Base-by-base conservation (phyloP, 2,329 filamentous ascomycete species). In the Dryadomyces quercus-mongolicae region DNA sequence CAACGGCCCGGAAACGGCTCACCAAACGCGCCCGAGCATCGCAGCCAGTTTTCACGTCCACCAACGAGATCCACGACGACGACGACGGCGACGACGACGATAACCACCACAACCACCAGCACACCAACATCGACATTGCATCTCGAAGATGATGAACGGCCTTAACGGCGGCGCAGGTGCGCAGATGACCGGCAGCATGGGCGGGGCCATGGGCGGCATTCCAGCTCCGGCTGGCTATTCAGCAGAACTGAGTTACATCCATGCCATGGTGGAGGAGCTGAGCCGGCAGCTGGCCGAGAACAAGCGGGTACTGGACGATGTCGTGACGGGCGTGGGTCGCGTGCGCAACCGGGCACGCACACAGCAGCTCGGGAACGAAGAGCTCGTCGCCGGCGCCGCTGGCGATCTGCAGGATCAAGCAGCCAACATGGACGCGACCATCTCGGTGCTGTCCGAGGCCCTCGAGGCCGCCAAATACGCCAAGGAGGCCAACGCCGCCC, bases 191-290 rank as follows among this genome's bases (percentile, higher is more conserved):
- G 68, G 47, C n/a, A 49, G 45, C 44, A 10, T 68, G 36, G 44
- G 58, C 43, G 72, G 71, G 56, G 73, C 60, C 51, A 69, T 71
- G 64, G 64, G 75, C 55, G 71, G 74, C 49, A 72, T 75, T 47
- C 80, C 81, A 15, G 82, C 78, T 16, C 81, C 81, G n/a, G 82
- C 81, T 18, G 81, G 81, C 49, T 81, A 85, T 64, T 81, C 85
- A 66, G 77, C 81, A 52, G 82, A 85, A 66, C 74, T 85, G 57
- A 83, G 82, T 63, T 81, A 82, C 67, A 82, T 85, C 62, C 84
- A 84, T 63, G 72, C 74, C 59, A 81, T 85, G 77, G 81, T 85
- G 12, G 82, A 85, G 62, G 80, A 83, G 63, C 71, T 85, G 49
- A 82, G 80, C 61, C 75, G 77, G 38, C 78, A 83, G 63, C 71